Percentiles rank a stretch among this genome's conserved stretches.
These are phyloP conservation scores for Alternaria sp. DNA, from an alignment of 2,329 filamentous ascomycete genomes.

Conservation along the genomic window DNA sequence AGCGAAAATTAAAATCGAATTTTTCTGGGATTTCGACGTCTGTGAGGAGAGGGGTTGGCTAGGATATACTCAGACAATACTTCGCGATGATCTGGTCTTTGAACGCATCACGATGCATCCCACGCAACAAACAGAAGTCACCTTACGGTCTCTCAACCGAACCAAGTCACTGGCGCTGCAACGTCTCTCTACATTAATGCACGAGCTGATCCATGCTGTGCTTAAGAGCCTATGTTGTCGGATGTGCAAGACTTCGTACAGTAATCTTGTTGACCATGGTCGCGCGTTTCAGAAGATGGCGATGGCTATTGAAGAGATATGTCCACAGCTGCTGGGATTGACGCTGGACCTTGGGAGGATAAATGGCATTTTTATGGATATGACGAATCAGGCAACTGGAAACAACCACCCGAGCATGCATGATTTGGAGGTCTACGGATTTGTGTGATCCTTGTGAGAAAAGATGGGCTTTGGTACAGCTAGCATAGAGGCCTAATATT, in stretches of 20 bases:
- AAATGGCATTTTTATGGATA: neutral
- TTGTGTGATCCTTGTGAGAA: neutral
- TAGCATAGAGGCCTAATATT: neutral
- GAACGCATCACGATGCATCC: neutral
- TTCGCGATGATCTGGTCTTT: too few relatives aligned
- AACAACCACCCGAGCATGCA: neutral
- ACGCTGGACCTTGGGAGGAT: neutral
- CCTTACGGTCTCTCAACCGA: rapidly evolving
- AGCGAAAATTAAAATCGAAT: neutral
- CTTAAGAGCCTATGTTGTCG: neutral
- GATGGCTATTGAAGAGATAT: neutral
- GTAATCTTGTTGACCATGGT: neutral
- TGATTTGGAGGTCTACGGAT: neutral
- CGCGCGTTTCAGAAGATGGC: neutral
- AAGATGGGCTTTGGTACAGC: neutral
- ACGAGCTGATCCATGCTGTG: neutral
- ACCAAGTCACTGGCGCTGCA: neutral
- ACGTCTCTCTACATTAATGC: neutral
- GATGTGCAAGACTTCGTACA: neutral
- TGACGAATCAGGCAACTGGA: rapidly evolving
- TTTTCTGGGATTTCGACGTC: neutral
- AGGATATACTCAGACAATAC: neutral
- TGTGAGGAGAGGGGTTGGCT: neutral
- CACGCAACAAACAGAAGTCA: too few relatives aligned
- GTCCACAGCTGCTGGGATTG: neutral